These are phyloP conservation scores for Sonneratia caseolaris DNA, from an alignment of 345 rosid genomes.

Conservation along the genomic window DNA sequence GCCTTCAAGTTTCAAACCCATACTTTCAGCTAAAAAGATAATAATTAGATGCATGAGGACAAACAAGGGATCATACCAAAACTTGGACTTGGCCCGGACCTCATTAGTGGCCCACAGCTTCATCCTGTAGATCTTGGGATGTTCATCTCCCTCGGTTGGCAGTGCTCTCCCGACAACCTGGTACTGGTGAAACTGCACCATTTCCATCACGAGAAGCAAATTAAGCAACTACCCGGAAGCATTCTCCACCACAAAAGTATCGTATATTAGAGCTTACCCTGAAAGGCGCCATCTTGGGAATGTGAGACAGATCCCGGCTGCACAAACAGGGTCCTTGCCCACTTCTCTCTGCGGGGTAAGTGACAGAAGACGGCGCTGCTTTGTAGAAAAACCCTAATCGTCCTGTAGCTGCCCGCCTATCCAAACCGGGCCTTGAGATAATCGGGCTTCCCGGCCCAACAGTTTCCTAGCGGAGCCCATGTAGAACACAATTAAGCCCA, in stretches of 20 bases:
- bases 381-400: background rate
- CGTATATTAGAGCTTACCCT: background rate
- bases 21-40: background rate
- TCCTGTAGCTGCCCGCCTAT: background rate
- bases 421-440: background rate
- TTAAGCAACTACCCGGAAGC: background rate
- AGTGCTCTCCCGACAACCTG: conserved; percentile 15
- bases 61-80: conserved; percentile 6
- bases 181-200: conserved; percentile 15
- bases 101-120: conserved; percentile 15
- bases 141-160: conserved; percentile 14
- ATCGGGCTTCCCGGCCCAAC: background rate
- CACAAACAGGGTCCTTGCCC: background rate
- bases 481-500: background rate
- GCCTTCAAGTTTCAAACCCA: background rate
- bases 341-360: background rate
- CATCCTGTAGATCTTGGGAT: conserved; percentile 16
- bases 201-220: background rate
- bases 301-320: background rate
- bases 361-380: background rate
- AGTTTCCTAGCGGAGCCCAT: background rate
- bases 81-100: conserved; percentile 17
- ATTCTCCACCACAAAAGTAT: background rate
- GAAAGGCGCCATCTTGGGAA: conserved; percentile 5
- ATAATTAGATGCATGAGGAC: background rate